Base-by-base conservation (phyloP, 352 stramenopile genomes). In the Phytophthora meadii region DNA sequence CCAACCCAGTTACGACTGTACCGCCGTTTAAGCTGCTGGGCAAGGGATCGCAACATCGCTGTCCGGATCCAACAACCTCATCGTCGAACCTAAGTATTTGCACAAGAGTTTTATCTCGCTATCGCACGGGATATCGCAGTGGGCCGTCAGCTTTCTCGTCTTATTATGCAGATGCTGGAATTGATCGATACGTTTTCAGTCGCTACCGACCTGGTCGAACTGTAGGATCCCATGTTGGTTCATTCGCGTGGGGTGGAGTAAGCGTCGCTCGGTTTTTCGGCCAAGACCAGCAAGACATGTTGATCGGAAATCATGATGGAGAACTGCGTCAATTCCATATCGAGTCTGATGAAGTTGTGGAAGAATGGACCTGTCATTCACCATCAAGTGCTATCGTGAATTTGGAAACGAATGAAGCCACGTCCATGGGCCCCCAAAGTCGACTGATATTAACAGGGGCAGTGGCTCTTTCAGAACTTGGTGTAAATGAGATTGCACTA, bases 1-100 rank as follows among this genome's bases (percentile, higher is more conserved):
- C 84, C 0, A 94, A 96, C 39, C 90, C 90, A 27, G 84, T 97
- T 12, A 90, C 88, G 14, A 94, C 90, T 1, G 83, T 97, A 1
- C 90, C 90, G 0, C 88, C 88, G 15, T 95, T 97, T 68, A 90
- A 92, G 37, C 54, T 97, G 15, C 52, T 92, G 6, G 82, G 79
- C 4, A 70, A 76, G 34, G 67, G 76, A 19, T 71, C 80, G 1
- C 58, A 77, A 6, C 90, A 97, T 65, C 79, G 74, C 3, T 97
- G 90, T 36, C 89, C 90, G 1, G 88, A 93, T 71, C 80, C 74
- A n/a, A 64, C 66, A 4, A 62, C 78, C 0, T 65, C 73, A 9
- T 74, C 76, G 28, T 82, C 68, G 9, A 87, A 81, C 25, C 54
- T 87, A 4, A 95, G 78, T 49, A 87, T 96, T 22, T 93, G 82